Percentiles rank a stretch among this genome's conserved stretches.
These are phyloP conservation scores for Eucalyptus globulus DNA, from an alignment of 345 rosid species.

Conservation along the genomic window DNA sequence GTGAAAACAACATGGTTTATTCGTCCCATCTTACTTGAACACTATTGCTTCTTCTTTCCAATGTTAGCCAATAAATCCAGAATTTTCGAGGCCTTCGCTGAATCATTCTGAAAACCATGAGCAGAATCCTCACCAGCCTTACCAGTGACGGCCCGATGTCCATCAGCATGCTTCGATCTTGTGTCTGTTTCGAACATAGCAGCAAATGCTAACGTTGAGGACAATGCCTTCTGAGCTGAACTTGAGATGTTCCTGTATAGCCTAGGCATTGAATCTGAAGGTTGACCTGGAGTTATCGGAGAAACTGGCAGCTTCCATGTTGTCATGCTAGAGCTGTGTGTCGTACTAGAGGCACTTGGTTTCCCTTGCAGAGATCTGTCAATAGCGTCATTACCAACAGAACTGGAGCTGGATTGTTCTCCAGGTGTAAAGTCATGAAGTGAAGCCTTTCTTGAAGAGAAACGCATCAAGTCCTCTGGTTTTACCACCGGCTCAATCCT, in stretches of 20 bases:
- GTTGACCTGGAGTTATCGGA: constrained; percentile 6
- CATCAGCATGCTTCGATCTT: constrained; percentile 17
- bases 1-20: background rate
- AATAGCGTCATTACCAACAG: background rate
- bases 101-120: constrained; percentile 13
- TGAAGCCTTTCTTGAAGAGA: constrained; percentile 5
- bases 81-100: constrained; percentile 24
- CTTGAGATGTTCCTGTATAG: constrained; percentile 12
- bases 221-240: constrained; percentile 32
- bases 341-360: background rate
- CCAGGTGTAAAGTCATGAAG: background rate
- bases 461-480: constrained; percentile 35
- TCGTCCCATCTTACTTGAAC: background rate
- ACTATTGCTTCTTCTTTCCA: constrained; percentile 8
- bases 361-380: constrained; percentile 6
- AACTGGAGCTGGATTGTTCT: background rate
- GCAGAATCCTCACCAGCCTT: background rate
- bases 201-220: constrained; percentile 52
- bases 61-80: constrained; percentile 45
- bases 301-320: constrained; percentile 3
- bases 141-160: background rate
- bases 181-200: constrained; percentile 39
- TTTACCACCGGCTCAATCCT: background rate
- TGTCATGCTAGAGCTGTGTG: background rate
- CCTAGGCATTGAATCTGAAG: constrained; percentile 5